Percentiles rank a stretch among this genome's conserved stretches.
phyloP scores from a whole-genome alignment of 2,329 filamentous ascomycete genomes.

The Gaeumannomyces tritici region DNA sequence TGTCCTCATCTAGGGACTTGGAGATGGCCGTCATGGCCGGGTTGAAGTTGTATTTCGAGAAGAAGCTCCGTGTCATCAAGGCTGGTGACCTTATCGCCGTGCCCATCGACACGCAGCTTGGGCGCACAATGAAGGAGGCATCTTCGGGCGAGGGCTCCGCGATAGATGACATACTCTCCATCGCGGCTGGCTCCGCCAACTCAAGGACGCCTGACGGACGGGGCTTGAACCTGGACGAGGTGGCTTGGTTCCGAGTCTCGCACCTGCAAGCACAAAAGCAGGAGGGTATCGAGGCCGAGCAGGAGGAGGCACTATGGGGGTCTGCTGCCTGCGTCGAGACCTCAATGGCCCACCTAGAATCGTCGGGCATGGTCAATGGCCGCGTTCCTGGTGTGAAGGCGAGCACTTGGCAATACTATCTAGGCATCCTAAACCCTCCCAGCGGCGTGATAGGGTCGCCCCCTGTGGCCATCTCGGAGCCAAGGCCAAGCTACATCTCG shows the following conservation, averaged over 20 bases:
- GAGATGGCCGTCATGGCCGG: conserved; percentile 81
- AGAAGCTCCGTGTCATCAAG: conserved; percentile 71
- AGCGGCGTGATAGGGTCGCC: conserved; percentile 20
- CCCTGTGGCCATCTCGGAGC: conserved; percentile 32
- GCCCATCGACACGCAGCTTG: conserved; percentile 77
- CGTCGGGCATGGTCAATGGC: conserved; percentile 79
- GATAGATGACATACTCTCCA: conserved; percentile 60
- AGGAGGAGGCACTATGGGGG: conserved; percentile 68
- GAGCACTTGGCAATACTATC: conserved; percentile 83
- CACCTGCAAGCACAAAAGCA: conserved; percentile 52
- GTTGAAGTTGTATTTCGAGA: conserved; percentile 81
- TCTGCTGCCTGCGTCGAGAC: conserved; percentile 81
- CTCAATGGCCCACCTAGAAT: conserved; percentile 77
- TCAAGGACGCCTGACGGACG: conserved; percentile 2
- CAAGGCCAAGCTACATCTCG: conserved; percentile 36
- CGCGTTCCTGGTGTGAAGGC: conserved; percentile 66
- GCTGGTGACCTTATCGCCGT: conserved; percentile 83
- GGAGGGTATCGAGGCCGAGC: conserved; percentile 43
- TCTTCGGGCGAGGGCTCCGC: conserved; percentile 49
- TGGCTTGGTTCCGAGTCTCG: conserved; percentile 90
- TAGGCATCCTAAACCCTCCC: conserved; percentile 63
- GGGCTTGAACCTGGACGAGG: conserved; percentile 38
- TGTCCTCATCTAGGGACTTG: conserved; percentile 75
- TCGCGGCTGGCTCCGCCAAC: conserved; percentile 29
- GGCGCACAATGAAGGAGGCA: conserved; percentile 69